These are phyloP conservation scores for Prunus mongolica DNA, from an alignment of 306 rosid genomes.

Conservation along the genomic window DNA sequence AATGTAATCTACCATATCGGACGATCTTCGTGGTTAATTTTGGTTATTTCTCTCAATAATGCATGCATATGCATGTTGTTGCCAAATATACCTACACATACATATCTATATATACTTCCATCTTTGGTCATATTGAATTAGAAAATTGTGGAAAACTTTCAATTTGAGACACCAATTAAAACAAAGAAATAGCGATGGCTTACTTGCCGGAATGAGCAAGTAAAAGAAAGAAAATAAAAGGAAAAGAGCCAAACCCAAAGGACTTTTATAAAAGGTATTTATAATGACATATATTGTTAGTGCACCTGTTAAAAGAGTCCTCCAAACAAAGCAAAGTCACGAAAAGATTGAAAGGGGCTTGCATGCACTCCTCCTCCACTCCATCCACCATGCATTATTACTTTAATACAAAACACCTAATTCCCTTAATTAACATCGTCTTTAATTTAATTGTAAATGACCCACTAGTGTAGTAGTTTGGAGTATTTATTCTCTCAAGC, in stretches of 20 bases:
- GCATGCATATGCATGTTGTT: not conserved
- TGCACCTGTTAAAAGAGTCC: conserved; percentile 7
- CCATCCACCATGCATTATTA: conserved; percentile 19
- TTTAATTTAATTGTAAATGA: too few species aligned
- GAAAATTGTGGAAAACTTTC: conserved; percentile 16
- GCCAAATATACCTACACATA: not conserved
- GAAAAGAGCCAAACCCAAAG: not conserved
- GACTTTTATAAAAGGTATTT: not conserved
- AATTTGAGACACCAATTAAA: conserved; percentile 9
- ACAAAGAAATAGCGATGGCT: conserved; percentile 15
- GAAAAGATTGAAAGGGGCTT: not conserved
- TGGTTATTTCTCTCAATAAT: not conserved
- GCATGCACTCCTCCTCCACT: conserved; percentile 12
- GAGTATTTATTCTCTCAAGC: too few species aligned
- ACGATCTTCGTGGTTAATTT: not conserved
- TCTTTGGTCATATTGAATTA: not conserved
- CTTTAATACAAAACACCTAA: not conserved
- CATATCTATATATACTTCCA: not conserved
- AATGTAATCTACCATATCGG: not conserved
- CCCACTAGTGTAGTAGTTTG: too few species aligned
- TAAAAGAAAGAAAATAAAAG: conserved; percentile 17
- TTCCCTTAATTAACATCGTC: too few species aligned
- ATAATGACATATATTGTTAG: not conserved
- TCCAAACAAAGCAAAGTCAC: conserved; percentile 5
- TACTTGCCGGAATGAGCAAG: conserved; percentile 44